These are phyloP conservation scores for Candida mesenterica DNA, from an alignment of 1,139 yeast species.

Conservation along the genomic window DNA sequence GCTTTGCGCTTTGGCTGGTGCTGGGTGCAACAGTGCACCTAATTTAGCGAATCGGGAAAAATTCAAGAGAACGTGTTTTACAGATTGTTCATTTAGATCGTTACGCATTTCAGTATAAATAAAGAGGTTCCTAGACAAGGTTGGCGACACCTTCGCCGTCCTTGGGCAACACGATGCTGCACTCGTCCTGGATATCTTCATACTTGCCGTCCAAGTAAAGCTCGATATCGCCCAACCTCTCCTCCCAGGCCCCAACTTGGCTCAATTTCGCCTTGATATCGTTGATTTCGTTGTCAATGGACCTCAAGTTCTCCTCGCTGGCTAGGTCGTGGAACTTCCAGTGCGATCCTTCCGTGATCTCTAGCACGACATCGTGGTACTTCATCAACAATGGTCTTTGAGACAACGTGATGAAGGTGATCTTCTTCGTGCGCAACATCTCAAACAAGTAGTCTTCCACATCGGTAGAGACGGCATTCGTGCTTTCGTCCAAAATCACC, in stretches of 20 bases:
- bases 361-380: constrained; percentile 76
- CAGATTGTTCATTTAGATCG: too few species aligned
- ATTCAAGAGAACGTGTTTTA: neutral
- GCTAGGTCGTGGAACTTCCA: constrained; percentile 52
- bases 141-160: neutral
- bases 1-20: too few species aligned
- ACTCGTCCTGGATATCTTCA: constrained; percentile 15
- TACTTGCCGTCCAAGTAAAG: constrained; percentile 40
- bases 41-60: neutral
- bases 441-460: constrained; percentile 89
- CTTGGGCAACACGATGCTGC: neutral
- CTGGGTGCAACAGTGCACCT: too few species aligned
- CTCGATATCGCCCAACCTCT: constrained; percentile 46
- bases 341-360: constrained; percentile 53
- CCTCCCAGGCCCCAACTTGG: constrained; percentile 52
- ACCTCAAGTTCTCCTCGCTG: constrained; percentile 57
- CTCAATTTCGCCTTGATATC: constrained; percentile 55
- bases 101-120: too few species aligned
- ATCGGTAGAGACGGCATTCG: constrained; percentile 89
- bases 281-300: constrained; percentile 66
- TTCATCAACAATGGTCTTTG: constrained; percentile 85
- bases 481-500: constrained; percentile 88
- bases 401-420: constrained; percentile 79
- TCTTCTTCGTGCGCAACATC: constrained; percentile 62
- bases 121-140: too few species aligned